A percentile compares a stretch with the other conserved stretches of the same genome.
Evolutionary conservation across 176 grass and related monocot genomes (phyloP).

Genomic region (Carex parvula): DNA sequence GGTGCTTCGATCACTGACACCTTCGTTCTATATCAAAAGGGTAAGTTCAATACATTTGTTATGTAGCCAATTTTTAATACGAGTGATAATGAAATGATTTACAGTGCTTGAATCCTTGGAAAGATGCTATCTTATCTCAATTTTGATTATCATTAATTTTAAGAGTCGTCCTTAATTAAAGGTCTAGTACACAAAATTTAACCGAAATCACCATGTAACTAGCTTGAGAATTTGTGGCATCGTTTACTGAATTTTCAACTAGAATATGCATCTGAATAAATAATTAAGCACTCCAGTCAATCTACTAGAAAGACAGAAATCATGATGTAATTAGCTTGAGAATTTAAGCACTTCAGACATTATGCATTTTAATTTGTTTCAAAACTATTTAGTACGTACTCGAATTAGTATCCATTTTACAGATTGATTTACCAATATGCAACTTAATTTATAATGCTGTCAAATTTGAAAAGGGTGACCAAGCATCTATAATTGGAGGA

Average conservation of each 20-base stretch:
- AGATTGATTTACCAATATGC: too few species aligned
- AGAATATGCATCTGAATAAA: neutral
- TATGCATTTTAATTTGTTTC: neutral
- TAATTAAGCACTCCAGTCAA: neutral
- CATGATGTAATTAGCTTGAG: too few species aligned
- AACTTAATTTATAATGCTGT: neutral
- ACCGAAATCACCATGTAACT: neutral
- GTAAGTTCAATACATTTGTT: constrained; percentile 9
- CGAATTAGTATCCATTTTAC: too few species aligned
- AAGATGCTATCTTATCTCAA: neutral
- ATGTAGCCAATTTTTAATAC: neutral
- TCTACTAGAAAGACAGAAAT: neutral
- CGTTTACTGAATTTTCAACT: too few species aligned
- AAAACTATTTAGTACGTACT: neutral
- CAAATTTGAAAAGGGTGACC: constrained; percentile 45
- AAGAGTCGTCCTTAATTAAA: neutral
- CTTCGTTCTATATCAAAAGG: constrained; percentile 84
- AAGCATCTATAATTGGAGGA: constrained; percentile 94
- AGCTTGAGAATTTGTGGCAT: neutral
- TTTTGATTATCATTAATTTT: neutral
- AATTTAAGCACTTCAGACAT: neutral
- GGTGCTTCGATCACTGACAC: constrained; percentile 79
- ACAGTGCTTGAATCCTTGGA: neutral
- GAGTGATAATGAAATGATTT: neutral
- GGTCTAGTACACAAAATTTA: neutral